phyloP scores from a whole-genome alignment of 306 rosid species.

The Sechiopsis laciniata region DNA sequence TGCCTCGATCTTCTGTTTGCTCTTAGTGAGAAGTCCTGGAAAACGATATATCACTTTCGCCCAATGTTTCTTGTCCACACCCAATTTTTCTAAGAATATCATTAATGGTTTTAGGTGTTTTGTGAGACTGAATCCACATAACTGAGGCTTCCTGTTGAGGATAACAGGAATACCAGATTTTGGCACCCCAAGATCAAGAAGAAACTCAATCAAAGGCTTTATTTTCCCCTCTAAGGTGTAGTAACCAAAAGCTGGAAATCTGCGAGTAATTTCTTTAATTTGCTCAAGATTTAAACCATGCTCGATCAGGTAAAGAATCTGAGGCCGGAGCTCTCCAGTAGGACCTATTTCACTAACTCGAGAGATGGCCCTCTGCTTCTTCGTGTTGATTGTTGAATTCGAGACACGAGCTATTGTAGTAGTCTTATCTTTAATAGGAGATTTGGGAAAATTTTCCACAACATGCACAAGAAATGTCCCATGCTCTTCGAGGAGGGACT shows the following conservation, averaged over 20 bases:
- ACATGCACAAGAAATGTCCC: slow-evolving; percentile 45
- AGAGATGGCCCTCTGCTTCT: slow-evolving; percentile 61
- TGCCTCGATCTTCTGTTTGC: slow-evolving; percentile 60
- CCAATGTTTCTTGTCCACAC: slow-evolving; percentile 87
- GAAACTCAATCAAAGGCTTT: slow-evolving; percentile 82
- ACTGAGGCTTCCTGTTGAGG: slow-evolving; percentile 73
- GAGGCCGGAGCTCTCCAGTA: slow-evolving; percentile 69
- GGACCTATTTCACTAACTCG: slow-evolving; percentile 54
- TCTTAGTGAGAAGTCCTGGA: slow-evolving; percentile 75
- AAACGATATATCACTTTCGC: slow-evolving; percentile 77
- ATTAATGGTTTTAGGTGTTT: slow-evolving; percentile 77
- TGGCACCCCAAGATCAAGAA: slow-evolving; percentile 76
- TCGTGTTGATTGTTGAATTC: slow-evolving; percentile 32
- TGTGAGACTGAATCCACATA: slow-evolving; percentile 82
- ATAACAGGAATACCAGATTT: slow-evolving; percentile 58
- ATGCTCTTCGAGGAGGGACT: slow-evolving; percentile 60
- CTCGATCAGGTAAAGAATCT: slow-evolving; percentile 64
- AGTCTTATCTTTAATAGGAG: slow-evolving; percentile 49
- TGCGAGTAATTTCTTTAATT: slow-evolving; percentile 49
- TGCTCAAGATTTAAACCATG: slow-evolving; percentile 76
- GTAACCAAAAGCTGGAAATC: slow-evolving; percentile 68
- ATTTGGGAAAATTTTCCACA: slow-evolving; percentile 67
- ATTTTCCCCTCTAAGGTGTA: slow-evolving; percentile 88
- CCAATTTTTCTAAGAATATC: slow-evolving; percentile 67
- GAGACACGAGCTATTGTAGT: slow-evolving; percentile 27